phyloP scores from a whole-genome alignment of 176 grass and related monocot species.

The Leersia perrieri region DNA sequence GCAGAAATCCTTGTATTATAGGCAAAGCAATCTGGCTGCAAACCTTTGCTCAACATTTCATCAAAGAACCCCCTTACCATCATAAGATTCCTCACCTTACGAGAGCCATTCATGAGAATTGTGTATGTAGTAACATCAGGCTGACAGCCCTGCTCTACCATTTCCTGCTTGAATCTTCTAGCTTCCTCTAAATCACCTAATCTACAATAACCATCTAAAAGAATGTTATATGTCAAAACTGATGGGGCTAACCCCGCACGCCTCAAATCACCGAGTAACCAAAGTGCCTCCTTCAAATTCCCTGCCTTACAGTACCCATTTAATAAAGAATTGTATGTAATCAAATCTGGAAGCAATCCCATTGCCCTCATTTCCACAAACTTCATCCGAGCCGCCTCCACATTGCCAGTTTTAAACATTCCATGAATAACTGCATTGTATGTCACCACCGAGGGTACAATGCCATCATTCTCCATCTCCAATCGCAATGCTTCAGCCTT shows the following conservation, averaged over 20 bases:
- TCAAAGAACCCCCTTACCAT: slow-evolving; percentile 53
- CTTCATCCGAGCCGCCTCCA: slow-evolving; percentile 36
- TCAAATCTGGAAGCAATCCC: slow-evolving; percentile 45
- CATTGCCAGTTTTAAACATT: slow-evolving; percentile 40
- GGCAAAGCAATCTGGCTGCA: slow-evolving; percentile 57
- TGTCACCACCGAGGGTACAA: slow-evolving; percentile 42
- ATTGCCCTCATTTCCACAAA: slow-evolving; percentile 63
- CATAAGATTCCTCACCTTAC: slow-evolving; percentile 47
- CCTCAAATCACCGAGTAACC: slow-evolving; percentile 53
- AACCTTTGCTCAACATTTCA: slow-evolving; percentile 61
- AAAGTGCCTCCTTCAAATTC: slow-evolving; percentile 50
- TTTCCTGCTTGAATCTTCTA: slow-evolving; percentile 61
- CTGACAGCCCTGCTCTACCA: slow-evolving; percentile 38
- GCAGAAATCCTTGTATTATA: slow-evolving; percentile 57
- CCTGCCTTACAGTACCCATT: slow-evolving; percentile 55
- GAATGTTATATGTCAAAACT: slow-evolving; percentile 62
- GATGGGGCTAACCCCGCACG: slow-evolving; percentile 33
- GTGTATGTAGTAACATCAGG: slow-evolving; percentile 69
- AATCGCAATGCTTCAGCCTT: slow-evolving; percentile 38
- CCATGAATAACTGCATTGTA: slow-evolving; percentile 60
- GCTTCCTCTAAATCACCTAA: slow-evolving; percentile 44
- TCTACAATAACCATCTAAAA: slow-evolving; percentile 67
- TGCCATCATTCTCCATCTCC: slow-evolving; percentile 44
- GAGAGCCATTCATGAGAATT: slow-evolving; percentile 67
- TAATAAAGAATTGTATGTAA: slow-evolving; percentile 58